Evolutionary conservation across 306 rosid species (phyloP), one percentile per base, ranked within the genome.

Genomic region (Dalbergia cultrata): DNA sequence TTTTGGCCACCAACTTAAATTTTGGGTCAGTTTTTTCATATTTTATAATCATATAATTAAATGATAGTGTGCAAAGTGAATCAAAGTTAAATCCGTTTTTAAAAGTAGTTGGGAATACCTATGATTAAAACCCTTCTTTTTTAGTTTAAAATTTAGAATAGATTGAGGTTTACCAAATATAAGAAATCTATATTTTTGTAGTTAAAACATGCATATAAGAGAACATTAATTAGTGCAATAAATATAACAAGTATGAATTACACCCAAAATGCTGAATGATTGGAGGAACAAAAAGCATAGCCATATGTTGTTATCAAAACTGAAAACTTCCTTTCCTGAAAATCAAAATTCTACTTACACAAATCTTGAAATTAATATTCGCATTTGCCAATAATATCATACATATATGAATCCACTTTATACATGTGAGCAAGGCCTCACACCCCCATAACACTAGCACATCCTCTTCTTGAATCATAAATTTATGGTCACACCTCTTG

Each of bases 401-500:
- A 12, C 54, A 49, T 3, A 13, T 6, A 84, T 26, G 2, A 26
- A 26, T 49, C 43, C 67, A 61, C 61, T 70, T 64, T 77, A 70
- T 26, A 82, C 52, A 54, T 63, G 56, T 17, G 61, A 61, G 4
- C 61, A 78, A 26, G 50, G 1, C 58, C 21, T 2, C 43, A 52
- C 33, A 14, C 59, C 61, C 21, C 14, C 4, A 59, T 16, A 44
- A 33, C 50, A 50, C 57, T 60, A 62, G 13, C 9, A 33, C 14
- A 54, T 0, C 5, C 34, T 49, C 35, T 0, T 17, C 13, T 10
- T 50, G 16, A 44, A 26, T 88, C 75, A 95, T 60, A 95, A 80
- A 56, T 90, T 85, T 47, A 95, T 89, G 19, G 97, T 95, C 1
- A 93, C 88, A 37, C 99, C 99, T 86, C 97, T 90, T 8, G 99